Evolutionary conservation across 2,329 filamentous ascomycete species (phyloP).

Genomic region (Magnaporthales sp.): DNA sequence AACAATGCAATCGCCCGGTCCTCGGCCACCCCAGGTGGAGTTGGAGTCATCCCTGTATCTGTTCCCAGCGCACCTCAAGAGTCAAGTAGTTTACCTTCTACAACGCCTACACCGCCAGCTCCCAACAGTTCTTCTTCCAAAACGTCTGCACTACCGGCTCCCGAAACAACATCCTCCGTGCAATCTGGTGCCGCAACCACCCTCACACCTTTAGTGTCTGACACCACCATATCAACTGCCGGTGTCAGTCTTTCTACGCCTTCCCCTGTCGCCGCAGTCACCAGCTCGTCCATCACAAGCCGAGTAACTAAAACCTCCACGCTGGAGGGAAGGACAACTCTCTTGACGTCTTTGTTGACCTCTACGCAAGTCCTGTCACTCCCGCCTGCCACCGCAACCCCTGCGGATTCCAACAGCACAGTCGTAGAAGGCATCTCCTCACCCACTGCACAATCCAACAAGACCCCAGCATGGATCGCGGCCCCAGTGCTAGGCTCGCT

Average conservation of each 20-base stretch:
- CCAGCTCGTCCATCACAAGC: not conserved
- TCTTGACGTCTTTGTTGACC: not conserved
- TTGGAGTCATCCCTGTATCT: not conserved
- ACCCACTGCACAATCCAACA: not conserved
- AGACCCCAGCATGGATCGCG: slow-evolving; percentile 21
- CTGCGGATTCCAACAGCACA: not conserved
- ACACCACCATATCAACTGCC: not conserved
- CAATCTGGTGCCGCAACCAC: slow-evolving; percentile 34
- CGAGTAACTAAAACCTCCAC: not conserved
- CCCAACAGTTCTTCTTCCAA: not conserved
- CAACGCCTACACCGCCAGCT: not conserved
- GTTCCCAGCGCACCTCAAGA: slow-evolving; percentile 16
- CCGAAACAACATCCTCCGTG: slow-evolving; percentile 12
- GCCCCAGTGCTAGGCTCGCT: slow-evolving; percentile 24
- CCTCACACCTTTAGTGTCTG: not conserved
- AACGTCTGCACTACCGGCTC: slow-evolving; percentile 21
- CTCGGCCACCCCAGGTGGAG: not conserved
- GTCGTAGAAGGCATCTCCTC: not conserved
- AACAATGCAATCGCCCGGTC: slow-evolving; percentile 6
- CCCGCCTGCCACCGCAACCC: slow-evolving; percentile 1
- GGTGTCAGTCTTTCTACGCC: not conserved
- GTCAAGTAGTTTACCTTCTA: too few species aligned
- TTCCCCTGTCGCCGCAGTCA: not conserved
- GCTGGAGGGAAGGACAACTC: not conserved
- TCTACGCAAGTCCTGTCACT: not conserved